A percentile compares a stretch with the other conserved stretches of the same genome.
Conservation (phyloP, 2,329 filamentous ascomycete genomes). For the Fusarium ambrosium region DNA sequence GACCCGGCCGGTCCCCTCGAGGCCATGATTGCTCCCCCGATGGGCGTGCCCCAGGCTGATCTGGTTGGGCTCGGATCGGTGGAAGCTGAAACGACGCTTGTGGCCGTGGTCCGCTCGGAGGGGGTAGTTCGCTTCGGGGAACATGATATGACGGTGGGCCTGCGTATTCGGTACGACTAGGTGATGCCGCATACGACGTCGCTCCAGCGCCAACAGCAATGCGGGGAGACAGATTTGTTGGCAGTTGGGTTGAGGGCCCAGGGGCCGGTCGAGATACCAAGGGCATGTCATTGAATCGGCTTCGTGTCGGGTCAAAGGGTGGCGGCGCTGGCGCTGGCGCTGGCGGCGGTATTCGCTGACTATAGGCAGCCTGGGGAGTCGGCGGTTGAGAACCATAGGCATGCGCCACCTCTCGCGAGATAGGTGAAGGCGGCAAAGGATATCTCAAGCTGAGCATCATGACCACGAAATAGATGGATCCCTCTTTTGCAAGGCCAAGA, state of each 20-base stretch:
- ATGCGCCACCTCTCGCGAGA: conserved; percentile 58
- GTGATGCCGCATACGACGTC: conserved; percentile 60
- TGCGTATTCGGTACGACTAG: conserved; percentile 60
- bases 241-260: conserved; percentile 49
- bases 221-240: conserved; percentile 49
- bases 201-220: conserved; percentile 14
- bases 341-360: conserved; percentile 57
- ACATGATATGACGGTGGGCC: conserved; percentile 65
- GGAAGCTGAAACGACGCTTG: conserved; percentile 60
- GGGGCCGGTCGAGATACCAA: conserved; percentile 40
- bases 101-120: conserved; percentile 50
- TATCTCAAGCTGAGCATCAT: conserved; percentile 61
- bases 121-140: conserved; percentile 65
- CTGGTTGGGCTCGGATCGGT: conserved; percentile 60
- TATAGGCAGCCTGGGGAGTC: conserved; percentile 51
- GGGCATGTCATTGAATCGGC: conserved; percentile 55
- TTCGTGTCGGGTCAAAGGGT: conserved; percentile 61
- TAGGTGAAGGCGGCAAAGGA: conserved; percentile 59
- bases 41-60: conserved; percentile 36
- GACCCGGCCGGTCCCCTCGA: conserved; percentile 64
- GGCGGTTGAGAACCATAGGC: conserved; percentile 56
- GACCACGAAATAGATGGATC: conserved; percentile 74
- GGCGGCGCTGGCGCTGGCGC: conserved; percentile 52
- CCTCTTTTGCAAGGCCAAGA: conserved; percentile 70
- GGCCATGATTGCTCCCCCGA: conserved; percentile 49